Conservation (phyloP, 2,329 filamentous ascomycete genomes). For the Bipolaris oryzae region DNA sequence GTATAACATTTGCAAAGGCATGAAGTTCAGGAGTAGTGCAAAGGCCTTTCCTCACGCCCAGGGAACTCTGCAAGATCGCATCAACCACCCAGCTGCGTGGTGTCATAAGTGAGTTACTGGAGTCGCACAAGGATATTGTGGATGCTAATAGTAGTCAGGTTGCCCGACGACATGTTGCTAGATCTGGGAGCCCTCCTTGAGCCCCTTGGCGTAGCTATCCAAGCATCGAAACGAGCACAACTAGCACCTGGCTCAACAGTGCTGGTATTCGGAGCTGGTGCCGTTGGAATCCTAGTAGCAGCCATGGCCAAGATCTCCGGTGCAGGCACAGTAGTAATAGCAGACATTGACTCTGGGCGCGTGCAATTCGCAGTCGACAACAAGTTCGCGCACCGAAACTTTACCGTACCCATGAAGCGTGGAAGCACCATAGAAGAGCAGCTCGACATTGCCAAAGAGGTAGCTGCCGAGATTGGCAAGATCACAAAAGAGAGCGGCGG, state of each 20-base stretch:
- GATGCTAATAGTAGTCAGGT: slow-evolving; percentile 30
- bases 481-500: slow-evolving; percentile 40
- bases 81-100: slow-evolving; percentile 66
- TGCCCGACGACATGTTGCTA: slow-evolving; percentile 60
- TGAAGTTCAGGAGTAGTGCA: slow-evolving; percentile 65
- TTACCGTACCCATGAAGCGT: slow-evolving; percentile 54
- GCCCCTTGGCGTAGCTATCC: slow-evolving; percentile 65
- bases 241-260: slow-evolving; percentile 56
- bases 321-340: slow-evolving; percentile 62
- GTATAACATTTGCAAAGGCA: slow-evolving; percentile 66
- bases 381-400: slow-evolving; percentile 55
- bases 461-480: slow-evolving; percentile 52
- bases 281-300: slow-evolving; percentile 65
- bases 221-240: slow-evolving; percentile 62
- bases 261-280: slow-evolving; percentile 66
- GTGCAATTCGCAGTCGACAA: slow-evolving; percentile 61
- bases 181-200: slow-evolving; percentile 65
- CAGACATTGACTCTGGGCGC: slow-evolving; percentile 64
- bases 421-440: slow-evolving; percentile 61
- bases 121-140: neutral
- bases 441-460: slow-evolving; percentile 58
- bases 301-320: slow-evolving; percentile 62
- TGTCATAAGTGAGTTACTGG: slow-evolving; percentile 57
- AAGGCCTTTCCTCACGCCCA: slow-evolving; percentile 67
- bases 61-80: slow-evolving; percentile 66